These are phyloP conservation scores for Hygrocybe punicea DNA, from an alignment of 768 basidiomycete species.

Conservation along the genomic window DNA sequence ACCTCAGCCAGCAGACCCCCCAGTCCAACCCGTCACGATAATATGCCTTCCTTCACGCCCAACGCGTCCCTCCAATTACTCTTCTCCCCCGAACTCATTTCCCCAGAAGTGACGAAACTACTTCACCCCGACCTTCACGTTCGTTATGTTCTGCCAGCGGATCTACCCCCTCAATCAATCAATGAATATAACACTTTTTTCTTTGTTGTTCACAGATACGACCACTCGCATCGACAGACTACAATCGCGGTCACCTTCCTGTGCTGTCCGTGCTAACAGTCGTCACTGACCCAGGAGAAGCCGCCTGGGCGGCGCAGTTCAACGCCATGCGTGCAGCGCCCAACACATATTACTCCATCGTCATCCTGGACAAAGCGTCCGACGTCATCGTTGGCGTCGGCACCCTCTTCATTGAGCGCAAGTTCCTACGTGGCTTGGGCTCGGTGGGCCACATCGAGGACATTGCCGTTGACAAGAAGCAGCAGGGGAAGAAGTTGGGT, in stretches of 20 bases:
- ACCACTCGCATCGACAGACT: slow-evolving; percentile 83
- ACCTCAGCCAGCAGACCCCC: too few species aligned
- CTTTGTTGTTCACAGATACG: too few species aligned
- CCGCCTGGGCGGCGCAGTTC: slow-evolving; percentile 70
- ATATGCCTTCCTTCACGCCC: slow-evolving; percentile 47
- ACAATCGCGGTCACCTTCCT: slow-evolving; percentile 75
- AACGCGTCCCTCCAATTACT: slow-evolving; percentile 71
- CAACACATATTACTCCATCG: slow-evolving; percentile 77
- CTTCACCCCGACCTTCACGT: slow-evolving; percentile 70
- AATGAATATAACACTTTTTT: too few species aligned
- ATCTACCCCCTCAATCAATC: too few species aligned
- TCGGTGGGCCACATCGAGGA: slow-evolving; percentile 96
- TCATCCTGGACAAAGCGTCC: slow-evolving; percentile 69
- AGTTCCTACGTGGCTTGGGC: slow-evolving; percentile 86
- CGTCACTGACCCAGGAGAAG: slow-evolving; percentile 60
- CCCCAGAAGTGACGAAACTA: slow-evolving; percentile 53
- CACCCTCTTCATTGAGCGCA: slow-evolving; percentile 84
- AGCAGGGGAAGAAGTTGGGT: slow-evolving; percentile 92
- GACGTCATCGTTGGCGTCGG: slow-evolving; percentile 85
- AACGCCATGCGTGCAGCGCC: slow-evolving; percentile 50
- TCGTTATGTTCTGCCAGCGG: slow-evolving; percentile 3
- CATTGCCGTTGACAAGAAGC: slow-evolving; percentile 83
- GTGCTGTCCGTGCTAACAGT: slow-evolving; percentile 78
- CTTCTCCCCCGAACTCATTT: slow-evolving; percentile 71
- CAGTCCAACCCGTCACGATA: too few species aligned